Conservation (phyloP, 1,284 basidiomycete species). For the Megacollybia platyphylla region DNA sequence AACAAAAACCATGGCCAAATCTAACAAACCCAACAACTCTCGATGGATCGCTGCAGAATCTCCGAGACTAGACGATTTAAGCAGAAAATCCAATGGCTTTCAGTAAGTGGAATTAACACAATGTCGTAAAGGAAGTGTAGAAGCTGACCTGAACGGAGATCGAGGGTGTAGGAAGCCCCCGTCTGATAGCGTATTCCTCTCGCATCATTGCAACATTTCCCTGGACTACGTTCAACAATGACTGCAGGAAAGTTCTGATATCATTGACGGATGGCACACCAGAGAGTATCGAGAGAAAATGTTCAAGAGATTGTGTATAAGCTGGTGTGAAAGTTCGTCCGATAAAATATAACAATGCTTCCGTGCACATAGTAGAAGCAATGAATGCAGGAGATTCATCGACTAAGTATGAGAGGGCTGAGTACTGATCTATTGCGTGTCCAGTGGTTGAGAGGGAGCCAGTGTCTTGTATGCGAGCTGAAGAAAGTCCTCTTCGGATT, state of each 20-base stretch:
- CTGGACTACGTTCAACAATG: slow-evolving; percentile 10
- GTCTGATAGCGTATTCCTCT: slow-evolving; percentile 12
- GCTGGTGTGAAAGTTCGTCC: slow-evolving; percentile 22
- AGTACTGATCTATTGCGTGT: slow-evolving; percentile 32
- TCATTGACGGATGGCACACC: not conserved
- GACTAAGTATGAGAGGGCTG: slow-evolving; percentile 25
- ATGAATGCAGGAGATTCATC: slow-evolving; percentile 21
- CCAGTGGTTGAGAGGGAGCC: slow-evolving; percentile 12
- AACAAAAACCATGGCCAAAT: slow-evolving; percentile 8
- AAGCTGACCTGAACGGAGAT: slow-evolving; percentile 27
- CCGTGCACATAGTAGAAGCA: slow-evolving; percentile 3
- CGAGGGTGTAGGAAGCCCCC: slow-evolving; percentile 19
- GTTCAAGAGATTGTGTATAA: slow-evolving; percentile 20
- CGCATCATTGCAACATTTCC: slow-evolving; percentile 13
- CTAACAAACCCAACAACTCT: slow-evolving; percentile 1
- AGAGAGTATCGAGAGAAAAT: slow-evolving; percentile 14
- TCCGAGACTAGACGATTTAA: slow-evolving; percentile 5
- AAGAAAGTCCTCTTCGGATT: slow-evolving; percentile 22
- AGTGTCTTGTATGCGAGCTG: not conserved
- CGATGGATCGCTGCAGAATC: slow-evolving; percentile 2
- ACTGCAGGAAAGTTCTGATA: slow-evolving; percentile 10
- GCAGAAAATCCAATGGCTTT: slow-evolving; percentile 26
- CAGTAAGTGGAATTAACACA: slow-evolving; percentile 6
- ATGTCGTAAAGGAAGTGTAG: slow-evolving; percentile 10
- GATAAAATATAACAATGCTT: slow-evolving; percentile 27